Base-by-base conservation (phyloP, 495 filamentous ascomycete species). In the Penicillium crystallinum region DNA sequence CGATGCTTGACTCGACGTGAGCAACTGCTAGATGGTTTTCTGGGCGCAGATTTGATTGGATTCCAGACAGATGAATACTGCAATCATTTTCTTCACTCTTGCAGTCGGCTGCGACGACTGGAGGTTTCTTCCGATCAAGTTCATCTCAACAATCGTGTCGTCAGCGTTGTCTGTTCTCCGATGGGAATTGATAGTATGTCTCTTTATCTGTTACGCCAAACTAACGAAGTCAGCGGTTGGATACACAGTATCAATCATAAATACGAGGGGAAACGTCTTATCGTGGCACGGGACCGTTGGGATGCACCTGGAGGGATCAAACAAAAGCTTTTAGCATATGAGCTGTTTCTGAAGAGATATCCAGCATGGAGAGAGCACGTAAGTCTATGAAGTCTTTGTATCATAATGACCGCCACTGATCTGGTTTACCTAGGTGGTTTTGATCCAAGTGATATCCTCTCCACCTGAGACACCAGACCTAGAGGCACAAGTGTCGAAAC, bases 61-160 rank as follows among this genome's bases (percentile, higher is more conserved):
- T 95, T 96, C 61, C 91, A 96, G 64, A 93, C 87, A 23, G 81
- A 86, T 43, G 91, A 96, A 62, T 96, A 96, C 65, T 83, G 86
- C 1, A 78, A 88, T n/a, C 91, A 96, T 64, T 95, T 96, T 64
- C 74, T 95, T 31, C 88, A 92, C 57, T 90, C 91, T 8, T 95
- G 90, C 77, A 93, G 88, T 58, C 83, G 91, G 34, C 72, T 96
- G 17, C 79, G 91, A 7, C 80, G 78, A 35, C 82, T 92, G 7
- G 89, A 95, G 64, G 86, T 89, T 7, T 88, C 85, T 1, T 80
- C 78, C 17, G 82, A 92, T 46, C 90, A 89, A 10, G 75, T 95
- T 6, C 86, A 92, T 55, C 73, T 95, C 14, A 86, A 90, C 39
- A 80, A 90, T 58, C 88, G 87, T 4, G 91, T 92, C 54, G 88